Percentiles rank a stretch among this genome's conserved stretches.
phyloP scores from a whole-genome alignment of 495 filamentous ascomycete species.

The Lasiosphaeria hispida region DNA sequence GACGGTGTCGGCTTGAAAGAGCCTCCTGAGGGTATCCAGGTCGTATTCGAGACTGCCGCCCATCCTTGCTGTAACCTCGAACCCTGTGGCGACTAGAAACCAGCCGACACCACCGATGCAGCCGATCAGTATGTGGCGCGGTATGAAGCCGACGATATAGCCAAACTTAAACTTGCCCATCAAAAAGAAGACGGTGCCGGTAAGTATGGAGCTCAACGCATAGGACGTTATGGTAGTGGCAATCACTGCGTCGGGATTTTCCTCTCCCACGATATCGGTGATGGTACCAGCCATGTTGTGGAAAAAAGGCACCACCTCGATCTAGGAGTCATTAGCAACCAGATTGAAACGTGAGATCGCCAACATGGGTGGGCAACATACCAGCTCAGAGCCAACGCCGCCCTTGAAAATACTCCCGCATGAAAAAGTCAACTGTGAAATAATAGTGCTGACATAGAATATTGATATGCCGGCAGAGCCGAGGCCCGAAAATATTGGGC shows the following conservation, averaged over 20 bases:
- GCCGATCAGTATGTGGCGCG: slow-evolving; percentile 90
- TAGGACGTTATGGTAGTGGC: slow-evolving; percentile 91
- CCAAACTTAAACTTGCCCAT: slow-evolving; percentile 85
- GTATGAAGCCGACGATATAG: slow-evolving; percentile 92
- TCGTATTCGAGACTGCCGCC: slow-evolving; percentile 80
- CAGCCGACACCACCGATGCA: slow-evolving; percentile 98
- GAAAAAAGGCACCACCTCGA: slow-evolving; percentile 96
- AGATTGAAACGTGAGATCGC: background rate
- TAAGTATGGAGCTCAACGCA: slow-evolving; percentile 85
- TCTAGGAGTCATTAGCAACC: slow-evolving; percentile 45
- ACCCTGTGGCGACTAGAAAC: slow-evolving; percentile 85
- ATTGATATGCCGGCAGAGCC: slow-evolving; percentile 95
- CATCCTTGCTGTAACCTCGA: slow-evolving; percentile 91
- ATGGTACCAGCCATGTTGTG: slow-evolving; percentile 96
- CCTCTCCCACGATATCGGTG: slow-evolving; percentile 69
- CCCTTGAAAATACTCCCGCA: slow-evolving; percentile 86
- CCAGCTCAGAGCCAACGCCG: slow-evolving; percentile 94
- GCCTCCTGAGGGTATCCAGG: slow-evolving; percentile 66
- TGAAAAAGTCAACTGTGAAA: slow-evolving; percentile 92
- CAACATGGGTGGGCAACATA: slow-evolving; percentile 30
- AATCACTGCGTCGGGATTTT: slow-evolving; percentile 78
- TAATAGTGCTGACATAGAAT: slow-evolving; percentile 96
- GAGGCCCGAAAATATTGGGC: slow-evolving; percentile 75
- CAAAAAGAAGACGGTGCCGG: slow-evolving; percentile 83
- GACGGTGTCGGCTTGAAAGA: slow-evolving; percentile 69